Percentiles rank a stretch among this genome's conserved stretches.
These are phyloP conservation scores for Ochetophila trinervis DNA, from an alignment of 306 rosid species.

Conservation along the genomic window DNA sequence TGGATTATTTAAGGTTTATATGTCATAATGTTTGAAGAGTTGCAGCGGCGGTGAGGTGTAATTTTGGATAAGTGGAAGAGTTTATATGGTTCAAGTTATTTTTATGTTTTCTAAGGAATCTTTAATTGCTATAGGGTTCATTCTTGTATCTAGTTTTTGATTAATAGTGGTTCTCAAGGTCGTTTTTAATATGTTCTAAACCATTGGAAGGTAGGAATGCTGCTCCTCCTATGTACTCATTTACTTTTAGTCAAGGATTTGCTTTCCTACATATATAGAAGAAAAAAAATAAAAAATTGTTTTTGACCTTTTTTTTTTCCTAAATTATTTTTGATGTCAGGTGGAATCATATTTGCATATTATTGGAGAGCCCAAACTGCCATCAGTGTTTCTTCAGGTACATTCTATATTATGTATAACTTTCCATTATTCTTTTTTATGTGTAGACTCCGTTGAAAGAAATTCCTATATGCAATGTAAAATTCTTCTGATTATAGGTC, in stretches of 20 bases:
- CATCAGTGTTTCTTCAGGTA: constrained; percentile 91
- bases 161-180: too few species aligned
- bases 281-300: not conserved
- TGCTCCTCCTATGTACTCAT: too few species aligned
- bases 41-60: too few species aligned
- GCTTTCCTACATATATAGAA: not conserved
- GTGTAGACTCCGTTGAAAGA: constrained; percentile 3
- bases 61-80: too few species aligned
- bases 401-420: constrained; percentile 19
- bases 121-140: too few species aligned
- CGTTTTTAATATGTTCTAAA: too few species aligned
- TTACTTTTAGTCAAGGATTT: not conserved
- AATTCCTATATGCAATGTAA: constrained; percentile 22
- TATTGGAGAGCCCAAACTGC: constrained; percentile 89
- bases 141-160: too few species aligned
- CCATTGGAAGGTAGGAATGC: too few species aligned
- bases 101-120: too few species aligned
- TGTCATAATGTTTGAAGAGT: too few species aligned
- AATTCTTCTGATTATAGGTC: constrained; percentile 61
- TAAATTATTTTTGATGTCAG: constrained; percentile 38
- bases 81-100: too few species aligned
- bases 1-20: too few species aligned
- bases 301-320: constrained; percentile 11
- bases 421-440: not conserved
- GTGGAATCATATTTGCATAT: constrained; percentile 84